Conservation (phyloP, 495 filamentous ascomycete species). For the Penicillium mononematosum region DNA sequence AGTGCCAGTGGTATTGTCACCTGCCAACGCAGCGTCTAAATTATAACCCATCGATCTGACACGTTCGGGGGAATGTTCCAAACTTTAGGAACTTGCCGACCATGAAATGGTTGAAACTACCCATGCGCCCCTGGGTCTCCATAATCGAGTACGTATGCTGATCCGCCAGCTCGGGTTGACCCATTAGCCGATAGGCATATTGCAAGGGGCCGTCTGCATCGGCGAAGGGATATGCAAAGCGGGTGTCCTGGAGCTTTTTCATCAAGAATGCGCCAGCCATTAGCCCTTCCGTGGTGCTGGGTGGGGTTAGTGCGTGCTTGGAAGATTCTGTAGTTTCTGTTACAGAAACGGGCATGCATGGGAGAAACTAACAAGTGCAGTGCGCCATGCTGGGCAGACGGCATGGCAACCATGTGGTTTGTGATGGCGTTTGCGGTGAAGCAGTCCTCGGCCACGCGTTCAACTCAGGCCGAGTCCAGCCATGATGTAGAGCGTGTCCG, state of each 20-base stretch:
- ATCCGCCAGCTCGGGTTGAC: slow-evolving; percentile 27
- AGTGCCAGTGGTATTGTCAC: slow-evolving; percentile 6
- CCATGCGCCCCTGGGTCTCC: slow-evolving; percentile 38
- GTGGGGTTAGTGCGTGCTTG: background rate
- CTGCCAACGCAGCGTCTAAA: slow-evolving; percentile 30
- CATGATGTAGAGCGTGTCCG: slow-evolving; percentile 40
- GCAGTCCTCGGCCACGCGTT: slow-evolving; percentile 26
- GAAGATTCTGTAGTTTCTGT: background rate
- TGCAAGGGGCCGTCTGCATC: slow-evolving; percentile 23
- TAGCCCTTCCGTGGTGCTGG: slow-evolving; percentile 38
- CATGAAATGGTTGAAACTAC: slow-evolving; percentile 46
- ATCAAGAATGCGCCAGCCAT: slow-evolving; percentile 38
- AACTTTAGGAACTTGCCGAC: slow-evolving; percentile 39
- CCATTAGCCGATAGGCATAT: slow-evolving; percentile 37
- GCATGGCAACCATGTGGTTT: slow-evolving; percentile 33
- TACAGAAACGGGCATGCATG: background rate
- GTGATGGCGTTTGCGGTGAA: slow-evolving; percentile 38
- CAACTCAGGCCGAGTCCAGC: slow-evolving; percentile 35
- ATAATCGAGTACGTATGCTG: slow-evolving; percentile 42
- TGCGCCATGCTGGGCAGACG: slow-evolving; percentile 39
- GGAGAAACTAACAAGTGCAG: slow-evolving; percentile 36
- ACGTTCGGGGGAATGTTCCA: slow-evolving; percentile 34
- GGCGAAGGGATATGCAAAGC: slow-evolving; percentile 37
- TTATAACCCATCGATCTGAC: slow-evolving; percentile 32
- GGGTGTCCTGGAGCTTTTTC: slow-evolving; percentile 34